A percentile compares a stretch with the other conserved stretches of the same genome.
Evolutionary conservation across 441 rosid species (phyloP).

Genomic region (Jatropha multifida): DNA sequence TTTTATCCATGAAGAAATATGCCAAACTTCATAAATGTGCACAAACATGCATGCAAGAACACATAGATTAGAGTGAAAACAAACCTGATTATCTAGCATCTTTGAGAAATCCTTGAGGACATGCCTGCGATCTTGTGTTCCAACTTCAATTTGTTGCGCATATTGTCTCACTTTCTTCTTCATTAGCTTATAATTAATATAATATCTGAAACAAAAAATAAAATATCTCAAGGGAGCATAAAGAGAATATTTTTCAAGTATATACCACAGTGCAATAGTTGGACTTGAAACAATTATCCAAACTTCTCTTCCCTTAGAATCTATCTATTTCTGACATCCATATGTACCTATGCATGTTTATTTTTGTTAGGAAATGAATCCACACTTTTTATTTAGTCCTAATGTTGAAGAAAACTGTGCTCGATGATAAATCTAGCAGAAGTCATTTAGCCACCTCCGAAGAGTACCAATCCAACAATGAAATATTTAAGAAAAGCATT

Average conservation of each 20-base stretch:
- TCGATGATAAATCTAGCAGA: not conserved
- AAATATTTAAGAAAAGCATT: not conserved
- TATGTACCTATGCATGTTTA: not conserved
- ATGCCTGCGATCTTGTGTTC: constrained; percentile 69
- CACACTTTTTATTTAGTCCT: not conserved
- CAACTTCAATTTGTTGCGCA: constrained; percentile 77
- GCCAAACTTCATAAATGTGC: not conserved
- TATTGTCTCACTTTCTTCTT: constrained; percentile 89
- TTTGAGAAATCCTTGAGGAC: constrained; percentile 99
- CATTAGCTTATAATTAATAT: constrained; percentile 95
- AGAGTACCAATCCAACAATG: not conserved
- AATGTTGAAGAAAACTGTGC: not conserved
- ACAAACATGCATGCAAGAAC: not conserved
- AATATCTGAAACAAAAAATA: constrained; percentile 51
- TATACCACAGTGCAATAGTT: constrained; percentile 3
- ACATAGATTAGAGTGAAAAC: not conserved
- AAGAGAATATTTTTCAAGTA: not conserved
- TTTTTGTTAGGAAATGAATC: not conserved
- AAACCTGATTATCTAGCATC: constrained; percentile 91
- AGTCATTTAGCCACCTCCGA: not conserved
- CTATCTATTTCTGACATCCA: not conserved
- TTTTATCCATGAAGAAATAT: not conserved
- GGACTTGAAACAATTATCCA: not conserved
- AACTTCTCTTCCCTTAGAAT: not conserved
- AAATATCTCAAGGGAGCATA: constrained; percentile 1